Base-by-base conservation (phyloP, 345 rosid genomes). In the Cardiospermum halicacabum region DNA sequence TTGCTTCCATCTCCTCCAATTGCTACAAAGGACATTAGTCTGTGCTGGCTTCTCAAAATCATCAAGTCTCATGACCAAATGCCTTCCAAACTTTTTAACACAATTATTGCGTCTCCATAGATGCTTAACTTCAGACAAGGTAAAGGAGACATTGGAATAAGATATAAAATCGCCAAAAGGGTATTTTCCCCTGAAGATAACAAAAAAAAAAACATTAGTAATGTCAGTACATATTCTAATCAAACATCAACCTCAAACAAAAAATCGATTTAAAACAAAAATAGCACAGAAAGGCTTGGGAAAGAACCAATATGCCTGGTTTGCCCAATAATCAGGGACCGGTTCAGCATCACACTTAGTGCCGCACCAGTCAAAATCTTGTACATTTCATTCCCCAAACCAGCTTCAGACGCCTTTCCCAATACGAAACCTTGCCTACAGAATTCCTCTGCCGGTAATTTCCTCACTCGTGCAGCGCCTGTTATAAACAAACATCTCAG, bases 271-370 rank as follows among this genome's bases (percentile, higher is more conserved):
- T 34, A 2, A 2, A 34, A 34, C 6, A 34, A 34, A 45, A 45
- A 54, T 53, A 79, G 80, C 68, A 80, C 69, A 79, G 84, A 74
- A 79, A 87, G 97, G 96, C 82, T 79, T 83, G 81, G 81, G 93
- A 79, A 88, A 89, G 96, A 82, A 94, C 95, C 99, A 87, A 87
- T 87, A 78, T 94, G 97, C 99, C 99, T 94, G 93, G 97, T 91
- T 78, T 94, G 96, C 79, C 96, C 96, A 80, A 94, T 85, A 76
- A 94, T 94, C 74, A 94, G 79, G 16, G 99, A 94, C 75, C 99
- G 93, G 74, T 91, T 91, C 80, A 94, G 69, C 83, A 94, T 85
- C 28, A 94, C 56, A 58, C 97, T 91, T 66, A 91, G 78, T 1
- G 97, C 97, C n/a, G 90, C 99, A 27, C 77, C 95, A 21, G 91